Evolutionary conservation across 202 grass and related monocot genomes (phyloP).

Genomic region (Schoenoplectus tabernaemontani): DNA sequence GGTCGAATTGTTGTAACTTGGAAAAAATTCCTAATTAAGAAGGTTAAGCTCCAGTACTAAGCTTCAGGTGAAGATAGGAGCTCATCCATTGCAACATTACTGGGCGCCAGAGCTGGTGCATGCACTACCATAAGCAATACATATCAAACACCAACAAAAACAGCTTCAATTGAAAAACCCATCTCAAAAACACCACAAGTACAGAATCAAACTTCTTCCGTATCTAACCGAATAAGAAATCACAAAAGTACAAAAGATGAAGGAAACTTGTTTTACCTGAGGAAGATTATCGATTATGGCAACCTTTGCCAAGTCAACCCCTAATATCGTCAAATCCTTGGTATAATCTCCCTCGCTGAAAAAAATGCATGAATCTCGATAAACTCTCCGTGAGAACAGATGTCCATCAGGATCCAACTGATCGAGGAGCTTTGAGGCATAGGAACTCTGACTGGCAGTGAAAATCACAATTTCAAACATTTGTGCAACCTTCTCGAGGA

Average conservation of each 20-base stretch:
- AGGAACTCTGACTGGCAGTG: conserved; percentile 90
- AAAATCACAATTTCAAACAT: conserved; percentile 94
- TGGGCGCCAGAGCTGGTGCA: neutral
- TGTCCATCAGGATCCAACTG: conserved; percentile 70
- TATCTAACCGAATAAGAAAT: neutral
- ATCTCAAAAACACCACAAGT: neutral
- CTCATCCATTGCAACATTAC: neutral
- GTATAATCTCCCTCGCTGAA: conserved; percentile 82
- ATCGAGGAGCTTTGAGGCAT: conserved; percentile 81
- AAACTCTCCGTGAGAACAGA: conserved; percentile 59
- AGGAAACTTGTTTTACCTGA: conserved; percentile 49
- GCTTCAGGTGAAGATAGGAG: neutral
- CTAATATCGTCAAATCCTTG: conserved; percentile 86
- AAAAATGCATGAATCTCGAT: conserved; percentile 72
- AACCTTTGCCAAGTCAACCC: conserved; percentile 79
- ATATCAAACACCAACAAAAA: neutral
- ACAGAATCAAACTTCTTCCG: neutral
- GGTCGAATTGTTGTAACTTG: neutral
- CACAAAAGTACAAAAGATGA: neutral
- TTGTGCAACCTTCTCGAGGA: conserved; percentile 69
- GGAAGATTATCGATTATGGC: conserved; percentile 95
- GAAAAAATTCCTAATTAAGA: neutral
- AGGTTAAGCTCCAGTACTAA: too few relatives aligned
- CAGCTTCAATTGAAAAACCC: neutral
- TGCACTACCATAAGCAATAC: neutral